Percentiles rank a stretch among this genome's conserved stretches.
phyloP scores from a whole-genome alignment of 257 asterid genomes.

The Verbascum thapsus region DNA sequence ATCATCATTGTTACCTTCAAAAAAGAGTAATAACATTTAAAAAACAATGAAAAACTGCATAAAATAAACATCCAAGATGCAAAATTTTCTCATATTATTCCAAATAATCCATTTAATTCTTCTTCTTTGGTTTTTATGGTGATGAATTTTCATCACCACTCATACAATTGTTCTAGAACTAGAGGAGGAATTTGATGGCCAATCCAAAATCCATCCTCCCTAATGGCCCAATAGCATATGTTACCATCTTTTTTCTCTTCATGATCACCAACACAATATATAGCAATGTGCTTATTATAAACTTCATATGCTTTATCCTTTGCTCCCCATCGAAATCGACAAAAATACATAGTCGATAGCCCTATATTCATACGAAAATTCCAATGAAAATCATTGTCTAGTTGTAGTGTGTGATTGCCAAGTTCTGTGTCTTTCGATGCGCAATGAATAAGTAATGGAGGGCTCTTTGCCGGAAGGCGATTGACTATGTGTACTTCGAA shows the following conservation, averaged over 20 bases:
- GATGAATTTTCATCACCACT: neutral
- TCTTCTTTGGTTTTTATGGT: too few relatives aligned
- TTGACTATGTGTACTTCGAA: neutral
- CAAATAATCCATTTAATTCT: too few relatives aligned
- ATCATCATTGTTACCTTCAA: too few relatives aligned
- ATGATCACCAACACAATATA: neutral
- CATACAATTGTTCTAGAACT: neutral
- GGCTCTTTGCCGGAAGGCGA: neutral
- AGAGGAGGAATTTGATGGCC: neutral
- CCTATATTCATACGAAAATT: neutral
- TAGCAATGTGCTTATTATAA: conserved; percentile 8
- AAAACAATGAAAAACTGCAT: too few relatives aligned
- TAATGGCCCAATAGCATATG: conserved; percentile 11
- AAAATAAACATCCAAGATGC: too few relatives aligned
- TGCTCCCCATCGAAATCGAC: conserved; percentile 8
- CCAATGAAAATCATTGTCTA: conserved; percentile 1
- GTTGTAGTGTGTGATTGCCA: conserved; percentile 1
- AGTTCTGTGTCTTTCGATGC: conserved; percentile 8
- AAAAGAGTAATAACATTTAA: too few relatives aligned
- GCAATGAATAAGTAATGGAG: conserved; percentile 15
- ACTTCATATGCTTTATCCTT: neutral
- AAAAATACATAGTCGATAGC: neutral
- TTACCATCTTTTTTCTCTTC: neutral
- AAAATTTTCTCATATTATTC: too few relatives aligned
- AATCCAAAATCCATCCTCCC: conserved; percentile 16